These are phyloP conservation scores for Carex arenaria DNA, from an alignment of 202 grass and related monocot genomes.

Conservation along the genomic window DNA sequence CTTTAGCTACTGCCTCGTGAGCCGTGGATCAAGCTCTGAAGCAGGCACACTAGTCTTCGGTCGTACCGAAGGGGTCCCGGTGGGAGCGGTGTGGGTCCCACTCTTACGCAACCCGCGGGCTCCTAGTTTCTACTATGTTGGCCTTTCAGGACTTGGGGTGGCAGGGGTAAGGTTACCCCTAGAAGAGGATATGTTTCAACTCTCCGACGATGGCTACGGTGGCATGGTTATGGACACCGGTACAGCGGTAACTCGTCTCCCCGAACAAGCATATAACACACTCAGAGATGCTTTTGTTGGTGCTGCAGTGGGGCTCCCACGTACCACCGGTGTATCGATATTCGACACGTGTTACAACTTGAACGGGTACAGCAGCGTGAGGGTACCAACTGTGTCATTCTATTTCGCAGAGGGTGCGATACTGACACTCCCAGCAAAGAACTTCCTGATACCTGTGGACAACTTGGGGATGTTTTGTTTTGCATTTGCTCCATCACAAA, in stretches of 20 bases:
- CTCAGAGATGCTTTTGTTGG: conserved; percentile 51
- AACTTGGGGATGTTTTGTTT: conserved; percentile 59
- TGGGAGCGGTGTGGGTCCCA: conserved; percentile 83
- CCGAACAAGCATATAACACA: conserved; percentile 43
- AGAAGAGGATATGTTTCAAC: conserved; percentile 52
- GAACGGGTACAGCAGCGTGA: conserved; percentile 62
- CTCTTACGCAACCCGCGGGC: conserved; percentile 55
- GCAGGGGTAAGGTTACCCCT: conserved; percentile 46
- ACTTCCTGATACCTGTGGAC: conserved; percentile 65
- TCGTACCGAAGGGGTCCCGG: conserved; percentile 55
- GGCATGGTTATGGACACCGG: conserved; percentile 91
- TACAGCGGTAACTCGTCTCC: conserved; percentile 67
- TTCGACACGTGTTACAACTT: conserved; percentile 93
- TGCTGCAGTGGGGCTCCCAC: conserved; percentile 31
- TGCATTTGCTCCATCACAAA: conserved; percentile 61
- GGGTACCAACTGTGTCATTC: conserved; percentile 80
- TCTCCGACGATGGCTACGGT: conserved; percentile 61
- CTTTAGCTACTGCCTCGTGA: conserved; percentile 90
- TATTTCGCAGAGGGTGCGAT: conserved; percentile 58
- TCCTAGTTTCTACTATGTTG: conserved; percentile 92
- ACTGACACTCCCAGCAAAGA: conserved; percentile 75
- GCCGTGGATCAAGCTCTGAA: conserved; percentile 21
- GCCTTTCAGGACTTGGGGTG: conserved; percentile 57
- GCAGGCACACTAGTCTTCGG: conserved; percentile 70
- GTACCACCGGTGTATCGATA: conserved; percentile 44